A percentile compares a stretch with the other conserved stretches of the same genome.
Conservation (phyloP, 768 basidiomycete species). For the Phylloporus arenicola region DNA sequence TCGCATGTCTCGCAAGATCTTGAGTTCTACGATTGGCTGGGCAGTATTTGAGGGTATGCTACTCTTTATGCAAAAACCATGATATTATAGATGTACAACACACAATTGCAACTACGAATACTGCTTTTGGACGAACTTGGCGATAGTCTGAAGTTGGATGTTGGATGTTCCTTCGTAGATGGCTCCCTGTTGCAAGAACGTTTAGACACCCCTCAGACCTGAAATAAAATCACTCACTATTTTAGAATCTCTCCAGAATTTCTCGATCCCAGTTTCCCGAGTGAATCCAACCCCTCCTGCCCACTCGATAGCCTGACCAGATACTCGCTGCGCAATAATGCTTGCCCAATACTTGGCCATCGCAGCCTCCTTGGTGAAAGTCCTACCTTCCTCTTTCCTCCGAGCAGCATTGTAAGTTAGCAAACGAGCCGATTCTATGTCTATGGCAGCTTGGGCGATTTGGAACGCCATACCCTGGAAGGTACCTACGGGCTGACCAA, state of each 20-base stretch:
- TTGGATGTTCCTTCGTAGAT: conserved; percentile 97
- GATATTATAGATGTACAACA: neutral
- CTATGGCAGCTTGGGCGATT: conserved; percentile 82
- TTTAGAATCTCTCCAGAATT: conserved; percentile 95
- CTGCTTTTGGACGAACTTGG: conserved; percentile 84
- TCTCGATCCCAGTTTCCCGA: conserved; percentile 91
- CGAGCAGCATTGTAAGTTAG: conserved; percentile 96
- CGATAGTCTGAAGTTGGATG: conserved; percentile 95
- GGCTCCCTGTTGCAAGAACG: conserved; percentile 51
- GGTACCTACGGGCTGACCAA: conserved; percentile 87
- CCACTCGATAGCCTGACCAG: conserved; percentile 94
- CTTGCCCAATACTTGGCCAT: conserved; percentile 97
- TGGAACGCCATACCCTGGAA: conserved; percentile 98
- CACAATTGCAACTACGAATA: conserved; percentile 45
- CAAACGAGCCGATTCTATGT: conserved; percentile 86
- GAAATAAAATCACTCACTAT: conserved; percentile 52
- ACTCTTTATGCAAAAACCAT: conserved; percentile 45
- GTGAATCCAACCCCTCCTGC: conserved; percentile 91
- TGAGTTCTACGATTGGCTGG: conserved; percentile 90
- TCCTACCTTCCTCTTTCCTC: conserved; percentile 82
- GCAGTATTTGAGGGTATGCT: conserved; percentile 80
- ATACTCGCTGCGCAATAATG: conserved; percentile 81
- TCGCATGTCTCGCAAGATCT: conserved; percentile 77
- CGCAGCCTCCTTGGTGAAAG: conserved; percentile 90
- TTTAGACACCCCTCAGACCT: neutral